A percentile compares a stretch with the other conserved stretches of the same genome.
Conservation (phyloP, 768 basidiomycete species). For the Royoungia palumana region DNA sequence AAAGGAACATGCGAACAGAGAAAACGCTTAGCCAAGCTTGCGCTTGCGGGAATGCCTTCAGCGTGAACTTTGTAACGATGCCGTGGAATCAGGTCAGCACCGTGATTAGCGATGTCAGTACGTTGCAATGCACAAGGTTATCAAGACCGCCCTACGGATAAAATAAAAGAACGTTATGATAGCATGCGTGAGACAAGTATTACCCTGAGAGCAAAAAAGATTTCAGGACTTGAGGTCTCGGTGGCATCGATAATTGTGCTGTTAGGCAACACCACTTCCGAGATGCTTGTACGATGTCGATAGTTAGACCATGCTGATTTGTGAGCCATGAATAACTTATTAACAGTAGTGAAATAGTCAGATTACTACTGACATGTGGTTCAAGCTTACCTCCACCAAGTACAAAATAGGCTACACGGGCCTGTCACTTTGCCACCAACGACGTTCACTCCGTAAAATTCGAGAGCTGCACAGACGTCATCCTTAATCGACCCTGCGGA, state of each 20-base stretch:
- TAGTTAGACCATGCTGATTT: constrained; percentile 56
- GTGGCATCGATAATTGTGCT: constrained; percentile 41
- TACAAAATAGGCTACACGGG: constrained; percentile 53
- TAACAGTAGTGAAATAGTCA: neutral
- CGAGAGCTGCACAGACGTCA: constrained; percentile 52
- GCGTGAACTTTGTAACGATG: constrained; percentile 55
- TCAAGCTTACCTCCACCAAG: constrained; percentile 49
- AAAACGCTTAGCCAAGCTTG: constrained; percentile 54
- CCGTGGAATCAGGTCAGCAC: constrained; percentile 33
- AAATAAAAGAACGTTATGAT: neutral
- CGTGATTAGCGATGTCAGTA: neutral
- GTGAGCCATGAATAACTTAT: constrained; percentile 42
- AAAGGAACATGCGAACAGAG: neutral
- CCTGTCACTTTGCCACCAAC: constrained; percentile 53
- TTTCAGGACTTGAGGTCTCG: constrained; percentile 30
- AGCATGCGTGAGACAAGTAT: neutral
- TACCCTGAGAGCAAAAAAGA: constrained; percentile 47
- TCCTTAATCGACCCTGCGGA: constrained; percentile 39
- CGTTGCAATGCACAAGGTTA: constrained; percentile 43
- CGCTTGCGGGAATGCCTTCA: constrained; percentile 52
- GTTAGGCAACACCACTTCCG: constrained; percentile 49
- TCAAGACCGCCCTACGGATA: constrained; percentile 53
- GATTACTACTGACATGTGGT: neutral
- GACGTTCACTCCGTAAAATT: constrained; percentile 48
- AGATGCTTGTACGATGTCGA: constrained; percentile 52